Conservation (phyloP, 352 stramenopile species). For the Pythium phragmiticola region DNA sequence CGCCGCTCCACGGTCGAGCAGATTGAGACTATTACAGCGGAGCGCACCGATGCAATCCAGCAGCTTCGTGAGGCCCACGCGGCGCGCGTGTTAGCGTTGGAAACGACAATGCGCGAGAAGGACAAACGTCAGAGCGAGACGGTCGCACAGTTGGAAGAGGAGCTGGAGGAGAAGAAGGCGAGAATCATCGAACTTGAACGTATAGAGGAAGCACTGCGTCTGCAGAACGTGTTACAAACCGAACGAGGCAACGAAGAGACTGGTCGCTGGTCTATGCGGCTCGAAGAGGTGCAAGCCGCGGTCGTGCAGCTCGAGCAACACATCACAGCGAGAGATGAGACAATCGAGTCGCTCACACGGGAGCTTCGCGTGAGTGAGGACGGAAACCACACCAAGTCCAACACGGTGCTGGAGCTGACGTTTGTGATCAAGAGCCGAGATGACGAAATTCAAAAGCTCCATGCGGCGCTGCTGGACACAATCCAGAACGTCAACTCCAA, state of each 20-base stretch:
- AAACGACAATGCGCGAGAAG: slow-evolving; percentile 47
- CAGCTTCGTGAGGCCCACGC: slow-evolving; percentile 49
- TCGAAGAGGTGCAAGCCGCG: slow-evolving; percentile 43
- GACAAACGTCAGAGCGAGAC: slow-evolving; percentile 30
- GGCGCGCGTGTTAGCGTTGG: slow-evolving; percentile 38
- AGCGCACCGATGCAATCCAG: slow-evolving; percentile 30
- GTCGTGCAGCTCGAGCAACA: slow-evolving; percentile 2
- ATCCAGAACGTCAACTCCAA: slow-evolving; percentile 57
- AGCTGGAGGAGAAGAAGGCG: slow-evolving; percentile 28
- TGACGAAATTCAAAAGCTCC: slow-evolving; percentile 63
- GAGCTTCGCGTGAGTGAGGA: slow-evolving; percentile 38
- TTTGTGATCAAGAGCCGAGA: slow-evolving; percentile 75
- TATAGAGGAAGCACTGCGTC: slow-evolving; percentile 9
- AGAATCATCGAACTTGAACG: slow-evolving; percentile 30
- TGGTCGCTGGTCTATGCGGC: slow-evolving; percentile 18
- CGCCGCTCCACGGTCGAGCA: slow-evolving; percentile 36
- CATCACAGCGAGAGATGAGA: slow-evolving; percentile 27
- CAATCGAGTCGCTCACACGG: slow-evolving; percentile 32
- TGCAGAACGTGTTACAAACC: neutral
- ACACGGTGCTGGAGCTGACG: slow-evolving; percentile 69
- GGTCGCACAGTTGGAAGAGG: slow-evolving; percentile 16
- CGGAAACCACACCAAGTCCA: slow-evolving; percentile 49
- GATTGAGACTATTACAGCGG: slow-evolving; percentile 30
- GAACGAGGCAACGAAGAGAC: slow-evolving; percentile 10
- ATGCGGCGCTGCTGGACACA: slow-evolving; percentile 46